phyloP scores from a whole-genome alignment of 352 stramenopile species.

The Phytopythium montanum region DNA sequence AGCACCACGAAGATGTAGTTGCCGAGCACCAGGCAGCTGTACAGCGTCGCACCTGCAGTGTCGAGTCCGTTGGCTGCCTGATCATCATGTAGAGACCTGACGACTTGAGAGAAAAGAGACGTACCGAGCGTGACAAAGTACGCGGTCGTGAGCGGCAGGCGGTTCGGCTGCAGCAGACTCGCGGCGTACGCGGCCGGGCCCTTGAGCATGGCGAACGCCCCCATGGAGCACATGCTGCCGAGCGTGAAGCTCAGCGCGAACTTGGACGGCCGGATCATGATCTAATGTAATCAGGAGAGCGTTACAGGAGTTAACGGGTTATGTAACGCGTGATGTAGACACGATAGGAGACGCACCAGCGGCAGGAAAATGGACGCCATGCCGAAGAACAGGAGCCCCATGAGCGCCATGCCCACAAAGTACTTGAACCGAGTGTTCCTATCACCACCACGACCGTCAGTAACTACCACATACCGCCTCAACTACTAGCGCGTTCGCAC shows the following conservation, averaged over 20 bases:
- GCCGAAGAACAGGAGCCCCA: conserved; percentile 76
- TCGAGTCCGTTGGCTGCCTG: not conserved
- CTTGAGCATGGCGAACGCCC: conserved; percentile 74
- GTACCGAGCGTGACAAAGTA: conserved; percentile 75
- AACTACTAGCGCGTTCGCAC: no score
- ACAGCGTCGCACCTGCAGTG: conserved; percentile 53
- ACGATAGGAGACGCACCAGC: conserved; percentile 19
- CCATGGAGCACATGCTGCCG: conserved; percentile 74
- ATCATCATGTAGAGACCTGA: not conserved
- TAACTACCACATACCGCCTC: not conserved
- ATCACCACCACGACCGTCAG: not conserved
- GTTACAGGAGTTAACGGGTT: not conserved
- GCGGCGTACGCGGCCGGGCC: conserved; percentile 51
- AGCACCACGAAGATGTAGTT: conserved; percentile 83
- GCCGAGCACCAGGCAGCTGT: conserved; percentile 78
- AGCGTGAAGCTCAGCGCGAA: conserved; percentile 83
- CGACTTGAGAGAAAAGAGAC: not conserved
- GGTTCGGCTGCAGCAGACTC: conserved; percentile 58
- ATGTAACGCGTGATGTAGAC: not conserved
- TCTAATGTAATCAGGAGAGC: conserved; percentile 11
- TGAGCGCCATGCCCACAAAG: conserved; percentile 70
- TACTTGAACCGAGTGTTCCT: conserved; percentile 81
- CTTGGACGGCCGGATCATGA: conserved; percentile 79
- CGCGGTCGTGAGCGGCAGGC: conserved; percentile 54
- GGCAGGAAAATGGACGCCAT: conserved; percentile 80